Evolutionary conservation across 2,329 filamentous ascomycete species (phyloP), one percentile per base, ranked within the genome.

Genomic region (Botrytis cinerea): DNA sequence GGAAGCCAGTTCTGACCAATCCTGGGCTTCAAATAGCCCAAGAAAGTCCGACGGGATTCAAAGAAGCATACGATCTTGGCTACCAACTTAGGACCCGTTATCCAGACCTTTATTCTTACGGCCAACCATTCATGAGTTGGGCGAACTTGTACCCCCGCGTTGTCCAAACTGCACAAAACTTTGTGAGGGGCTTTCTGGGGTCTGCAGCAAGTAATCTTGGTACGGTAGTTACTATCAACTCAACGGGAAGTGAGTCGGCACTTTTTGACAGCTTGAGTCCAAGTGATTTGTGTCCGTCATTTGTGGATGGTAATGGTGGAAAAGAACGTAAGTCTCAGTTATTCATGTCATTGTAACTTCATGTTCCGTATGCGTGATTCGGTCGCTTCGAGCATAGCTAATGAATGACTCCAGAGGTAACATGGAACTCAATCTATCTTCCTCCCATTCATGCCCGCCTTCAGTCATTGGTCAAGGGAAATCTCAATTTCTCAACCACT

Each of bases 141-240:
- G 86, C 89, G 28, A 92, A 92, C 79, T 87, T 89, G 77, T 92
- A 92, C 80, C 86, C 87, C 9, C 86, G 88, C 9, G 89, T 90
- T 0, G 82, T 91, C 18, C 87, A 91, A 79, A 90, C 89, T 2
- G 89, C 89, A 1, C 83, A 87, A 70, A 84, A 89, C 63, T 92
- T 92, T 75, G 83, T 89, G 1, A 85, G 86, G 46, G 90, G 90
- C 12, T 92, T 88, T 78, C 80, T 92, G 0, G 89, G 89, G 0
- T 84, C 85, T 35, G 86, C 87, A 61, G 85, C 88, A 7, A 84
- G 85, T 0, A 82, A 84, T 4, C 81, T 86, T 0, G 89, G 88
- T 18, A 86, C 84, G 5, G 85, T 92, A 32, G 85, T 90, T 72
- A 86, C 87, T 0, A 84, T 92, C 57, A 89, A 90, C 22, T 83